Conservation (phyloP, 108 stramenopile species). For the Schizochytrium sp. region DNA sequence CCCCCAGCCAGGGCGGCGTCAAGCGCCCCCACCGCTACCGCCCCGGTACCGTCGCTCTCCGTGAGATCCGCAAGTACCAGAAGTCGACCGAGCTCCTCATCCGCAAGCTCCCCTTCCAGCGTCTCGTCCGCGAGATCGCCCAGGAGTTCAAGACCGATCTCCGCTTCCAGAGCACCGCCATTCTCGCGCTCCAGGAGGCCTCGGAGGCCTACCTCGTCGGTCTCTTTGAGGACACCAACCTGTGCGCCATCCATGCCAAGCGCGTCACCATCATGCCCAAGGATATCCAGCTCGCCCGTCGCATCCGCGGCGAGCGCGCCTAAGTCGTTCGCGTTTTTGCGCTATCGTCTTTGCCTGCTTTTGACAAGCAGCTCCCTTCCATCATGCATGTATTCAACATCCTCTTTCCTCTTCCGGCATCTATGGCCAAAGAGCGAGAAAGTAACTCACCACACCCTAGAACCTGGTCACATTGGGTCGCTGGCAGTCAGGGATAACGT, state of each 20-base stretch:
- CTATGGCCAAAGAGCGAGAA: too few species aligned
- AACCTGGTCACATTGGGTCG: too few species aligned
- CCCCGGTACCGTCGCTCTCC: conserved; percentile 79
- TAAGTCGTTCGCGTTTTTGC: background rate
- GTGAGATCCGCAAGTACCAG: conserved; percentile 88
- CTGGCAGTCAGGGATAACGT: too few species aligned
- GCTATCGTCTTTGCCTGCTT: background rate
- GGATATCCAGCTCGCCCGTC: conserved; percentile 85
- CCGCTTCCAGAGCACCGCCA: conserved; percentile 87
- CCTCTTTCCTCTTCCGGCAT: too few species aligned
- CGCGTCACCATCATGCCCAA: conserved; percentile 96
- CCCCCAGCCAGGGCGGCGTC: conserved; percentile 46
- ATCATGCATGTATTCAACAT: background rate
- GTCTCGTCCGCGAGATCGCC: conserved; percentile 46
- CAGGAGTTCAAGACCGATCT: conserved; percentile 39
- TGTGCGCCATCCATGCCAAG: conserved; percentile 90
- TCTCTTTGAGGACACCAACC: conserved; percentile 84
- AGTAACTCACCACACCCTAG: too few species aligned
- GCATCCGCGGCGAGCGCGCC: conserved; percentile 63
- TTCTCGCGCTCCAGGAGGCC: conserved; percentile 89
- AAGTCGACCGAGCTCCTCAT: conserved; percentile 74
- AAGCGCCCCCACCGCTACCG: conserved; percentile 57
- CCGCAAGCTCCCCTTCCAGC: conserved; percentile 86
- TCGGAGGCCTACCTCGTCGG: conserved; percentile 81
- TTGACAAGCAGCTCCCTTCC: background rate